Evolutionary conservation across 768 basidiomycete species (phyloP), one percentile per base, ranked within the genome.

Genomic region (Pulveroboletus sp.): DNA sequence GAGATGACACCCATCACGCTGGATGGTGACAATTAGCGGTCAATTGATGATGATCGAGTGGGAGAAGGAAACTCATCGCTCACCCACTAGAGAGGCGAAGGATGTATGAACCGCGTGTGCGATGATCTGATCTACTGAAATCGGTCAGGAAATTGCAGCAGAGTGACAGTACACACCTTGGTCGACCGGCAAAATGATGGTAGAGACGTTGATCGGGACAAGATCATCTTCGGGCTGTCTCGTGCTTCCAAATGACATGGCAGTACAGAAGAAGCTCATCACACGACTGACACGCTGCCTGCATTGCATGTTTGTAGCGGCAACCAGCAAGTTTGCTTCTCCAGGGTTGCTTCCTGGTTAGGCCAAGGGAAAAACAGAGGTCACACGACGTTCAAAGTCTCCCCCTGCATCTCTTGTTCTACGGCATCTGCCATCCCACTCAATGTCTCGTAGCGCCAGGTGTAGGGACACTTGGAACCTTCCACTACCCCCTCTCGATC

Each of bases 391-490:
- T 17, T 5, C n/a, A 14, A 26, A 28, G 6, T 43, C 44, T 37
- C 31, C 17, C 37, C 31, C 36, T 21, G 43, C n/a, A 45, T 38
- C 48, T 78, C 79, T 46, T 62, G 57, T 44, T 77, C 75, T 1
- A 86, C 80, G 1, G 76, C 82, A 30, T 76, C 76, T 14, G 81
- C 81, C 75, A 89, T 73, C 38, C 76, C 75, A 27, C 76, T 78
- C 40, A 88, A 58, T 3, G 81, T 85, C 51, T 75, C 71, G 56
- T 84, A 89, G 43, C 70, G 70, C 78, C 78, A 78, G 0, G 63
- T 68, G 69, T 75, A 82, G 39, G 56, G 50, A 21, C 68, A 66
- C 43, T 61, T 56, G 49, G 52, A 58, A 36, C 55, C 62, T 14
- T 44, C 55, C 6, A 49, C 31, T 6, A 43, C 44, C 15, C 57